Percentiles rank a stretch among this genome's conserved stretches.
Evolutionary conservation across 169 alveolate genomes (phyloP).

Genomic region (Theileria parva): DNA sequence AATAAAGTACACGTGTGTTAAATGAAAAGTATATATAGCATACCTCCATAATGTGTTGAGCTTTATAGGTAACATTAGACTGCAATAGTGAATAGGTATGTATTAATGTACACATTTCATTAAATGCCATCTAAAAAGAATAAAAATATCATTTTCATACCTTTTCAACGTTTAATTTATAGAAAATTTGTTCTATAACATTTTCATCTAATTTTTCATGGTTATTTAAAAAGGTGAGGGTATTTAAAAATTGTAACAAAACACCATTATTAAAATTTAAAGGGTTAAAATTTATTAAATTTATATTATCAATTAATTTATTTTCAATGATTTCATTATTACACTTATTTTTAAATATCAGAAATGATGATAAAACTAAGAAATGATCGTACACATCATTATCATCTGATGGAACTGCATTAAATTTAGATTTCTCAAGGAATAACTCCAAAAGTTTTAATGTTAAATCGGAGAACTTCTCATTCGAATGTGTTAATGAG

Average conservation of each 20-base stretch:
- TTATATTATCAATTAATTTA: background rate
- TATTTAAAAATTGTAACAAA: background rate
- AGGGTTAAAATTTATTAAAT: too few species aligned
- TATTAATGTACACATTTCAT: constrained; percentile 1
- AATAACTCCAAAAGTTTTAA: background rate
- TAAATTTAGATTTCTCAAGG: background rate
- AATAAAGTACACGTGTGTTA: background rate
- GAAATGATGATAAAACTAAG: constrained; percentile 4
- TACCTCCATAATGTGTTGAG: background rate
- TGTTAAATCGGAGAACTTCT: background rate
- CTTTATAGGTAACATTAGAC: background rate
- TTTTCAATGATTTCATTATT: background rate
- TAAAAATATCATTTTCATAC: background rate
- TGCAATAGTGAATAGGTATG: background rate
- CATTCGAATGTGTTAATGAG: constrained; percentile 30
- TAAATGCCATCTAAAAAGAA: constrained; percentile 5
- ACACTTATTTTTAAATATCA: background rate
- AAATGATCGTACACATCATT: background rate
- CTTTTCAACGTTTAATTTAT: background rate
- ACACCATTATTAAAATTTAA: background rate
- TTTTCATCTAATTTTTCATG: background rate
- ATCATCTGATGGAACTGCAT: background rate
- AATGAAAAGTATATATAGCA: background rate
- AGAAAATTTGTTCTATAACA: background rate
- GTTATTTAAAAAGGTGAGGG: background rate